Percentiles rank a stretch among this genome's conserved stretches.
phyloP scores from a whole-genome alignment of 2,329 filamentous ascomycete genomes.

The Fusarium sp. region DNA sequence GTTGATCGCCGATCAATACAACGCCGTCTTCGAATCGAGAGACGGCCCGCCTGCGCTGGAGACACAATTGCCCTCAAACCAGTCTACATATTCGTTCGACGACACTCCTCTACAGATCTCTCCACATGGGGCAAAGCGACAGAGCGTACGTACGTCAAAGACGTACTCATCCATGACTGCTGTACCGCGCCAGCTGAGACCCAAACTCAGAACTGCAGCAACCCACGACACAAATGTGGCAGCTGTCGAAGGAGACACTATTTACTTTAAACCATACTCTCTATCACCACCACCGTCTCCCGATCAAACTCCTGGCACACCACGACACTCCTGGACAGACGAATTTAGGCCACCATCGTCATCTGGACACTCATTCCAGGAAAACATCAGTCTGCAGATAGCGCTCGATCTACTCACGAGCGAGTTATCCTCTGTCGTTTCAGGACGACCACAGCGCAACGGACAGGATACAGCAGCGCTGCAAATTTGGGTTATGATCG shows the following conservation, averaged over 20 bases:
- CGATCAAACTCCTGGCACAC: slow-evolving; percentile 36
- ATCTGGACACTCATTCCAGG: slow-evolving; percentile 39
- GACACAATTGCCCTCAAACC: slow-evolving; percentile 39
- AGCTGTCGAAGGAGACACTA: slow-evolving; percentile 60
- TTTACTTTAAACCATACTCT: slow-evolving; percentile 62
- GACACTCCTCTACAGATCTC: slow-evolving; percentile 35
- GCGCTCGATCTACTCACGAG: slow-evolving; percentile 64
- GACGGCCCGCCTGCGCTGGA: slow-evolving; percentile 54
- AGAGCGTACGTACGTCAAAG: slow-evolving; percentile 22
- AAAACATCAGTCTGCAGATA: slow-evolving; percentile 62
- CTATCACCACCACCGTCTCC: slow-evolving; percentile 55
- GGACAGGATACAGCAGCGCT: slow-evolving; percentile 57
- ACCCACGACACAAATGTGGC: slow-evolving; percentile 63
- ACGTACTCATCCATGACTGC: slow-evolving; percentile 43
- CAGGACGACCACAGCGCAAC: slow-evolving; percentile 43
- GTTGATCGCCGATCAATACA: slow-evolving; percentile 65
- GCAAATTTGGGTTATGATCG: slow-evolving; percentile 70
- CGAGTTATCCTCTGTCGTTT: slow-evolving; percentile 61
- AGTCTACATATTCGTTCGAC: slow-evolving; percentile 23
- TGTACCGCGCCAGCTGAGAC: slow-evolving; percentile 34
- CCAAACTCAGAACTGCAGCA: slow-evolving; percentile 49
- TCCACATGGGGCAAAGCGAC: slow-evolving; percentile 19
- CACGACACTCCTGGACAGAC: slow-evolving; percentile 21
- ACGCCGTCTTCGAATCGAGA: slow-evolving; percentile 57
- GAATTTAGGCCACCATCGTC: slow-evolving; percentile 32